A percentile compares a stretch with the other conserved stretches of the same genome.
phyloP scores from a whole-genome alignment of 2,329 filamentous ascomycete genomes.

The Trichoderma arundinaceum region DNA sequence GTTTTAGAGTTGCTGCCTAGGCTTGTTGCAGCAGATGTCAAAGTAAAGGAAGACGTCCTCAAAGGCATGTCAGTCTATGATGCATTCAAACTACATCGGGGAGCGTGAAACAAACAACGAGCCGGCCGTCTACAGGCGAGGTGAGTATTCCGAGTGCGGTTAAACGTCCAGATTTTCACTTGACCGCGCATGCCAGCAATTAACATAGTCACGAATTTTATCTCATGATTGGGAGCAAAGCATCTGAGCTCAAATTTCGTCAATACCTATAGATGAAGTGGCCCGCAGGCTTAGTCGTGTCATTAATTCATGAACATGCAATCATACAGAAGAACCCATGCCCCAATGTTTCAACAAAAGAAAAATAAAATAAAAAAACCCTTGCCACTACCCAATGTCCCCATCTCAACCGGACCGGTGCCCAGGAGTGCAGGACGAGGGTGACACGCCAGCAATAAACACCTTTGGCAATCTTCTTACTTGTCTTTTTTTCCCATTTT shows the following conservation, averaged over 20 bases:
- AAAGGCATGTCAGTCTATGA: slow-evolving; percentile 67
- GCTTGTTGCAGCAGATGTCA: slow-evolving; percentile 58
- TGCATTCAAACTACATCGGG: slow-evolving; percentile 66
- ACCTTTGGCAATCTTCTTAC: slow-evolving; percentile 18
- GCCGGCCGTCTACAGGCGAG: background rate
- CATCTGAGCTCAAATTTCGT: slow-evolving; percentile 12
- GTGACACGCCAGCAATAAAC: slow-evolving; percentile 25
- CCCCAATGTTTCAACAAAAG: slow-evolving; percentile 35
- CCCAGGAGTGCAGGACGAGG: slow-evolving; percentile 17
- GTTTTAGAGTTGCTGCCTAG: slow-evolving; percentile 65
- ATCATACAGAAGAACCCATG: slow-evolving; percentile 41
- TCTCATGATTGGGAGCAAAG: slow-evolving; percentile 1
- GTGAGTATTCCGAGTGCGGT: slow-evolving; percentile 33
- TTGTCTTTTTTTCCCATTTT: background rate
- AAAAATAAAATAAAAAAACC: slow-evolving; percentile 33
- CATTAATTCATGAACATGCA: slow-evolving; percentile 50
- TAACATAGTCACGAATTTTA: slow-evolving; percentile 12
- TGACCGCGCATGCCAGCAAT: background rate
- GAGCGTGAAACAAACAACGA: slow-evolving; percentile 34
- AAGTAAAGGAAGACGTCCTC: slow-evolving; percentile 68
- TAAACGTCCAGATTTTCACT: background rate
- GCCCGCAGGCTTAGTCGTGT: slow-evolving; percentile 38
- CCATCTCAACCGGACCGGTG: slow-evolving; percentile 1
- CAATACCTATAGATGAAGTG: slow-evolving; percentile 29
- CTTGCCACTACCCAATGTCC: slow-evolving; percentile 27